A percentile compares a stretch with the other conserved stretches of the same genome.
Conservation (phyloP, 352 stramenopile species). For the Phytophthora lateralis region DNA sequence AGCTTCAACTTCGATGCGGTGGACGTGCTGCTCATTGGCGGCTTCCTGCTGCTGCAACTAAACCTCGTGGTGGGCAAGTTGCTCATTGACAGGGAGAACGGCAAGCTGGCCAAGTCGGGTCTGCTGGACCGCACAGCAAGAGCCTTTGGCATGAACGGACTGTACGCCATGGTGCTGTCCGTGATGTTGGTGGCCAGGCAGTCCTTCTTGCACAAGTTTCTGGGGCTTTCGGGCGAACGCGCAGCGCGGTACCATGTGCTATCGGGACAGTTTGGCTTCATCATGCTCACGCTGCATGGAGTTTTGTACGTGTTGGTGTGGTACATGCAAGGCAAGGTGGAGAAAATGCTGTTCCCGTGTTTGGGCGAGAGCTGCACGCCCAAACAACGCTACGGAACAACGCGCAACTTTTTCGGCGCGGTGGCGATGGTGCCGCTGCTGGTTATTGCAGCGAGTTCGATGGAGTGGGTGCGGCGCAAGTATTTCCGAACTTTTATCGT, state of each 20-base stretch:
- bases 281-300: conserved; percentile 54
- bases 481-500: conserved; percentile 63
- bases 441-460: conserved; percentile 47
- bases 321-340: conserved; percentile 54
- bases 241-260: conserved; percentile 67
- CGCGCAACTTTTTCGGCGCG: conserved; percentile 69
- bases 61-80: conserved; percentile 71
- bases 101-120: conserved; percentile 69
- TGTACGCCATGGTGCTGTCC: conserved; percentile 60
- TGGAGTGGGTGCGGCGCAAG: conserved; percentile 53
- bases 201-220: conserved; percentile 71
- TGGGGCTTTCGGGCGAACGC: conserved; percentile 61
- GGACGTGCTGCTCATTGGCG: conserved; percentile 45
- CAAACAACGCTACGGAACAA: conserved; percentile 55
- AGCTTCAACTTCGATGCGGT: conserved; percentile 46
- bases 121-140: conserved; percentile 51
- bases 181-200: conserved; percentile 62
- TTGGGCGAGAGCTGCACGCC: conserved; percentile 36
- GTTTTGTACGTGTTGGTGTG: conserved; percentile 62
- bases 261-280: conserved; percentile 56
- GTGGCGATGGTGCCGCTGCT: conserved; percentile 53
- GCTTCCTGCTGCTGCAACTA: conserved; percentile 62
- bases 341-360: conserved; percentile 64
- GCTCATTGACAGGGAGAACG: conserved; percentile 63
- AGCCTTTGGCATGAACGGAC: conserved; percentile 75